phyloP scores from a whole-genome alignment of 345 rosid genomes.

The Schrenkiella parvula region DNA sequence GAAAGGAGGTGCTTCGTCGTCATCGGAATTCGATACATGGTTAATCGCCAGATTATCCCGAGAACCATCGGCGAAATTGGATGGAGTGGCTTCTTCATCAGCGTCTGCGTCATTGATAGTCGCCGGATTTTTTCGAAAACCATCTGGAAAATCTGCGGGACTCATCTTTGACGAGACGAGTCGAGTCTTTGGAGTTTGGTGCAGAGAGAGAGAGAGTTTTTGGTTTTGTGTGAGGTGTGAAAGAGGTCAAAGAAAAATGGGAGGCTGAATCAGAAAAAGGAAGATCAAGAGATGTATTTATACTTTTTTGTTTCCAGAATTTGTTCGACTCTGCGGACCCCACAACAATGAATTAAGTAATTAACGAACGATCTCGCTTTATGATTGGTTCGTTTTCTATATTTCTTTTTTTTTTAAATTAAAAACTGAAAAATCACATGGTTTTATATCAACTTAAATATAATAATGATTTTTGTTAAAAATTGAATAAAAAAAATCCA shows the following conservation, averaged over 20 bases:
- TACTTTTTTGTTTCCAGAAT: constrained; percentile 3
- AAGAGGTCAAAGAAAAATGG: no score
- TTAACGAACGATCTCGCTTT: neutral
- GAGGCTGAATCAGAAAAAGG: neutral
- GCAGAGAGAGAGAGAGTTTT: neutral
- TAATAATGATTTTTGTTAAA: no score
- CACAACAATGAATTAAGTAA: neutral
- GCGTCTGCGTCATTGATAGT: neutral
- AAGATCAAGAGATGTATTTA: neutral
- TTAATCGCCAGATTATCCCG: neutral
- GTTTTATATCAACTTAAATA: no score
- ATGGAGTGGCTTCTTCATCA: neutral
- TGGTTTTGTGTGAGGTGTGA: neutral
- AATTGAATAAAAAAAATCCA: no score
- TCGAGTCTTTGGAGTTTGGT: neutral
- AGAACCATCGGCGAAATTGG: neutral
- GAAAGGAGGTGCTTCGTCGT: neutral
- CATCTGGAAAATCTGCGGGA: neutral
- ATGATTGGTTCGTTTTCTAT: neutral
- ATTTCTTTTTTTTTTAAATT: no score
- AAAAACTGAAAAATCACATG: no score
- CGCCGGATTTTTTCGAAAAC: neutral
- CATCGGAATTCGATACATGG: neutral
- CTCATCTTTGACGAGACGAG: no score
- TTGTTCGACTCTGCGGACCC: neutral